Percentiles rank a stretch among this genome's conserved stretches.
phyloP scores from a whole-genome alignment of 345 rosid genomes.

The Sonneratia alba region DNA sequence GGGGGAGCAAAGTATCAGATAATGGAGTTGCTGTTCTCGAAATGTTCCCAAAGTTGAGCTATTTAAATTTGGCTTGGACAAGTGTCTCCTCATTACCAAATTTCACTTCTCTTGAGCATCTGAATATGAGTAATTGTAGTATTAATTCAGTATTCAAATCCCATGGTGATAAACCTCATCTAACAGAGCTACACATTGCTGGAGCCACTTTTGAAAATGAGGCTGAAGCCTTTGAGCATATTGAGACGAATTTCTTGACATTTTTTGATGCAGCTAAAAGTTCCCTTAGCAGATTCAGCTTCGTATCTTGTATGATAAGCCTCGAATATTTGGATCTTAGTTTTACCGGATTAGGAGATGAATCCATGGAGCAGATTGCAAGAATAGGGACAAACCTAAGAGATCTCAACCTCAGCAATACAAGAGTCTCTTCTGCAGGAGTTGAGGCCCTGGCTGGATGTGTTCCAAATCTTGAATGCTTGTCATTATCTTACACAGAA shows the following conservation, averaged over 20 bases:
- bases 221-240: constrained; percentile 36
- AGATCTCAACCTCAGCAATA: constrained; percentile 50
- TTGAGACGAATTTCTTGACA: constrained; percentile 36
- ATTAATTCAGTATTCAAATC: constrained; percentile 38
- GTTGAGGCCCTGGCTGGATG: constrained; percentile 45
- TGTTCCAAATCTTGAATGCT: constrained; percentile 55
- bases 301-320: constrained; percentile 41
- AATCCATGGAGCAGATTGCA: constrained; percentile 43
- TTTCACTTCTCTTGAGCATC: constrained; percentile 52
- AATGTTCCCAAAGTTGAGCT: constrained; percentile 48
- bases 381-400: constrained; percentile 51
- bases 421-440: constrained; percentile 63
- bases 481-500: constrained; percentile 46
- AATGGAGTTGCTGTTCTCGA: constrained; percentile 41
- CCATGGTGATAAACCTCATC: constrained; percentile 33
- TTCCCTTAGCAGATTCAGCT: constrained; percentile 40
- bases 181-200: constrained; percentile 44
- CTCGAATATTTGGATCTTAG: constrained; percentile 74
- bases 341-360: constrained; percentile 53
- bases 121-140: constrained; percentile 72
- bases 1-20: constrained; percentile 77
- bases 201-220: constrained; percentile 60
- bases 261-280: constrained; percentile 56
- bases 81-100: constrained; percentile 49
- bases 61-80: constrained; percentile 80